Evolutionary conservation across 768 basidiomycete species (phyloP).

Genomic region (Podaxis carcinomalis): DNA sequence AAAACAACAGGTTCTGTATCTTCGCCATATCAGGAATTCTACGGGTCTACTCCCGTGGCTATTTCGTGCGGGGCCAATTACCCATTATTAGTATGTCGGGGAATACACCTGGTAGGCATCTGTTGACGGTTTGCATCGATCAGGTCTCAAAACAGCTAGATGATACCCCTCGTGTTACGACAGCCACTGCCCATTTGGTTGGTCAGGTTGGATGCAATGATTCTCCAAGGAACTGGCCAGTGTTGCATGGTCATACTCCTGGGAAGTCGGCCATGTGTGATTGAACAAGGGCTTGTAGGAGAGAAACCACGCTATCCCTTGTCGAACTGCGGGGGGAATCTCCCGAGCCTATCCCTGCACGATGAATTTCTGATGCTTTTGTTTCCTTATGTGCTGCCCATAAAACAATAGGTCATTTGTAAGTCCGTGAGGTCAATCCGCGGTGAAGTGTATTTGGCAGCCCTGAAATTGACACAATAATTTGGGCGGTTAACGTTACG

Average conservation of each 20-base stretch:
- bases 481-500: not conserved
- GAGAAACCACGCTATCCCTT: not conserved
- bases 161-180: not conserved
- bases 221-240: not conserved
- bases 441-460: not conserved
- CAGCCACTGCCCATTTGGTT: not conserved
- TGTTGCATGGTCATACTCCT: not conserved
- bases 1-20: not conserved
- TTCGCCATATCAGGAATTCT: not conserved
- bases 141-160: not conserved
- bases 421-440: not conserved
- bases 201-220: not conserved
- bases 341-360: not conserved
- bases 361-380: not conserved
- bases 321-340: not conserved
- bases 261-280: not conserved
- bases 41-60: not conserved
- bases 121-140: not conserved
- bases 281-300: not conserved
- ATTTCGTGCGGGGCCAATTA: not conserved
- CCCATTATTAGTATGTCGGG: not conserved
- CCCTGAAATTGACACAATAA: not conserved
- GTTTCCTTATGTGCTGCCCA: not conserved
- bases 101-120: not conserved
- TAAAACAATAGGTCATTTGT: not conserved